Evolutionary conservation across 208 protist genomes (phyloP), one percentile per base, ranked within the genome.

Genomic region (Trypanosoma cruzi): DNA sequence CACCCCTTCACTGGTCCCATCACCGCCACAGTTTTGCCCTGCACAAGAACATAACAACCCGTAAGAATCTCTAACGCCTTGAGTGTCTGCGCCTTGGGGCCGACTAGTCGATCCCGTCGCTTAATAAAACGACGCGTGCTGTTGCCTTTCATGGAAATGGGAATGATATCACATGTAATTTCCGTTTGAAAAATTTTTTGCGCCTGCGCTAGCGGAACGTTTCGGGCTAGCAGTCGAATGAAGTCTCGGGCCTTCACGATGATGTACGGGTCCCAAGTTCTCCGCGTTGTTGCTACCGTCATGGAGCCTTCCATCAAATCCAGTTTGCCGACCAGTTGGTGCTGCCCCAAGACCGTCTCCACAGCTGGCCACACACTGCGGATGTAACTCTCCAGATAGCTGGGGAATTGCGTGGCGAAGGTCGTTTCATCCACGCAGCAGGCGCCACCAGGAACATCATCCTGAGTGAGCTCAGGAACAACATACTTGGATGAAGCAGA

Each of bases 181-280:
- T 99, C 97, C 40, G 99, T 99, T 63, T 99, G 75, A 62, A 99
- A 93, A 28, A 99, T 97, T 67, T 97, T 98, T 44, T 97, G 79
- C 42, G 99, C 99, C 84, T 99, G 97, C 52, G 92, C 84, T 20
- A 99, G 86, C 4, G 97, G 96, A 31, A 99, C 98, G 64, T 96
- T 98, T 72, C 98, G 83, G 14, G 98, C 93, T 0, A 99, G 84
- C 64, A 99, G 82, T 81, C 99, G 99, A 64, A 99, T 98, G 53
- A 99, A 88, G 82, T 99, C 99, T 54, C 99, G 86, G 16, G 95
- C 98, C 80, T 99, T 99, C 57, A 99, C 82, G 63, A 99, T 99
- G 20, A 91, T 89, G 79, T 97, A 99, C 18, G 99, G 99, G 81
- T 99, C 99, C 90, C 89, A 99, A 8, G 98, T 99, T 71, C 98